A percentile compares a stretch with the other conserved stretches of the same genome.
These are phyloP conservation scores for Chrysoporthe puriensis DNA, from an alignment of 2,329 filamentous ascomycete species.

Conservation along the genomic window DNA sequence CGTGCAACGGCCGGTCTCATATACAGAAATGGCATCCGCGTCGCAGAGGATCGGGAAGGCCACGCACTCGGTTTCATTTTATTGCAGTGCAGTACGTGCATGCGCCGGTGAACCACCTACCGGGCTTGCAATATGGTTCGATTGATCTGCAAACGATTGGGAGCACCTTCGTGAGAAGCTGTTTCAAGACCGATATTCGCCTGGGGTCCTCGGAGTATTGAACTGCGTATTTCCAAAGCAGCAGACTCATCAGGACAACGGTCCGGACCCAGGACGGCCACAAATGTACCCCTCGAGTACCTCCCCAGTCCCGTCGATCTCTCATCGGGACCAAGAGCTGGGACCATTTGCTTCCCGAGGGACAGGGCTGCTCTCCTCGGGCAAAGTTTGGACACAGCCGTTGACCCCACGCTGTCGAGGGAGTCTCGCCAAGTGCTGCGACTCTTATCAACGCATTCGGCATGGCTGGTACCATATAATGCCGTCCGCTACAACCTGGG, in stretches of 20 bases:
- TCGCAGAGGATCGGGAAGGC: not conserved
- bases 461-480: conserved; percentile 4
- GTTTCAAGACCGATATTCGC: not conserved
- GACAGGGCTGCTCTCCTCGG: conserved; percentile 19
- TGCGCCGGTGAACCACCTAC: not conserved
- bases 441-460: conserved; percentile 8
- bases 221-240: conserved; percentile 1
- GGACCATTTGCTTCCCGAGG: conserved; percentile 24
- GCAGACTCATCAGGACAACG: conserved; percentile 3
- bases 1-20: not conserved
- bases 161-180: not conserved
- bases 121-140: not conserved
- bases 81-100: not conserved
- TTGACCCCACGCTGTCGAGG: conserved; percentile 10
- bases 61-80: not conserved
- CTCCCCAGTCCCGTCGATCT: conserved; percentile 15
- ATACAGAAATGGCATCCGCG: conserved; percentile 2
- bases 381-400: conserved; percentile 17
- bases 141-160: not conserved
- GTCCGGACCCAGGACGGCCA: conserved; percentile 1
- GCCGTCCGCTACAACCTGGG: not conserved
- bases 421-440: not conserved
- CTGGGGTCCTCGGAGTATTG: conserved; percentile 1
- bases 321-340: conserved; percentile 18
- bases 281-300: conserved; percentile 24